Conservation (phyloP, 2,329 filamentous ascomycete species). For the Colletotrichum sp. region DNA sequence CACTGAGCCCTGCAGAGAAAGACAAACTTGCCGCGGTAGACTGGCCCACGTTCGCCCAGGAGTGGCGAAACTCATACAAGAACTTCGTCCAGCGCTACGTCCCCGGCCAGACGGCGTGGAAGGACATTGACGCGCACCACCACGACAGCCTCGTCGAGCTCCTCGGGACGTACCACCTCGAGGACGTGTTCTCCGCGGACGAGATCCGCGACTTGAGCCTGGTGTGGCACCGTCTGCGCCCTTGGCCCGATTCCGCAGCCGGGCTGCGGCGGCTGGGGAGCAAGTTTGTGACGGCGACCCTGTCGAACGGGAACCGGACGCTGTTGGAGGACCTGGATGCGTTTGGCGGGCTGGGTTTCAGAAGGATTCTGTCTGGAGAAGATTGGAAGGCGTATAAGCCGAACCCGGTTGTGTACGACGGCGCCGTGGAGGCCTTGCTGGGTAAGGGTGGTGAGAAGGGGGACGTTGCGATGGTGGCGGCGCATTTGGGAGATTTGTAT, state of each 20-base stretch:
- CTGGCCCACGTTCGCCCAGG: constrained; percentile 70
- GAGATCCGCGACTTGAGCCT: constrained; percentile 70
- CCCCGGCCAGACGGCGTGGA: constrained; percentile 56
- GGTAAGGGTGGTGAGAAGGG: constrained; percentile 50
- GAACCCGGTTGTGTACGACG: constrained; percentile 68
- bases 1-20: constrained; percentile 49
- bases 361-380: constrained; percentile 68
- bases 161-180: constrained; percentile 54
- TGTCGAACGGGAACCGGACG: constrained; percentile 76
- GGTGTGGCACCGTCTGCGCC: constrained; percentile 74
- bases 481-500: constrained; percentile 73
- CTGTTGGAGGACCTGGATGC: constrained; percentile 70
- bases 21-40: constrained; percentile 57
- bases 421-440: constrained; percentile 63
- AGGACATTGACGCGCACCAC: constrained; percentile 77
- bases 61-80: constrained; percentile 72
- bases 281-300: constrained; percentile 64
- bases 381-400: constrained; percentile 81
- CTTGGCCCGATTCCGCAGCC: constrained; percentile 68
- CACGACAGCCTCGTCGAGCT: constrained; percentile 65
- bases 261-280: constrained; percentile 62
- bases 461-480: constrained; percentile 79
- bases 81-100: constrained; percentile 63
- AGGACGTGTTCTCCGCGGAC: constrained; percentile 66
- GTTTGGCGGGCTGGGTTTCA: constrained; percentile 66